Evolutionary conservation across 1,284 basidiomycete genomes (phyloP).

Genomic region (Malassezia pachydermatis): DNA sequence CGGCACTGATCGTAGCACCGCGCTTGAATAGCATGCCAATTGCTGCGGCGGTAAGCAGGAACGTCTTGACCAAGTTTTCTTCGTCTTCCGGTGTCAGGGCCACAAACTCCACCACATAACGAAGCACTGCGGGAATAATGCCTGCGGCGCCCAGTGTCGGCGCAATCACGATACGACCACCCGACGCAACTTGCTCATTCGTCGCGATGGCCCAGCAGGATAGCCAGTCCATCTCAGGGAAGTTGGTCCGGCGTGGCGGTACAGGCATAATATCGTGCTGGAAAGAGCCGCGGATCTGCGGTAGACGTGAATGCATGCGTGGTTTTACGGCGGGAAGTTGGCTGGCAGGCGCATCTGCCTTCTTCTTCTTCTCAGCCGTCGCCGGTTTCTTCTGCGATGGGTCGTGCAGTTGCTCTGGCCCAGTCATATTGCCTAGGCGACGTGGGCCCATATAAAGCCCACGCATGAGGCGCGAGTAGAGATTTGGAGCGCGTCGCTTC

Average conservation of each 20-base stretch:
- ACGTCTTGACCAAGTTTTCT: conserved; percentile 73
- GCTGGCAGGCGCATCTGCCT: neutral
- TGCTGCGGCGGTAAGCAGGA: conserved; percentile 70
- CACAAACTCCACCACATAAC: conserved; percentile 80
- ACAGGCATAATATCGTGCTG: conserved; percentile 62
- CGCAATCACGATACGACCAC: conserved; percentile 84
- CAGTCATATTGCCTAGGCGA: conserved; percentile 1
- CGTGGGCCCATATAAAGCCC: conserved; percentile 53
- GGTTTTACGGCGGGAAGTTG: conserved; percentile 1
- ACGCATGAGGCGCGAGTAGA: conserved; percentile 69
- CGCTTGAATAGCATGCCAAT: conserved; percentile 95
- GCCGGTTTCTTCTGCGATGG: neutral
- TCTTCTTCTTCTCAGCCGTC: neutral
- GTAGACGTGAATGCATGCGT: conserved; percentile 10
- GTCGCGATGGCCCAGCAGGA: conserved; percentile 50
- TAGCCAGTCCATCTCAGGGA: conserved; percentile 87
- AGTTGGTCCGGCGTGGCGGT: conserved; percentile 61
- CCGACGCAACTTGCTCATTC: conserved; percentile 71
- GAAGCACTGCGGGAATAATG: conserved; percentile 74
- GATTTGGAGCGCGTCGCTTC: conserved; percentile 29
- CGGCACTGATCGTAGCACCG: conserved; percentile 88
- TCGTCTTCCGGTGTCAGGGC: conserved; percentile 62
- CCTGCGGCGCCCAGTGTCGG: conserved; percentile 69
- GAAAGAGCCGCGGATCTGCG: conserved; percentile 61
- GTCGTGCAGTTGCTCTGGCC: neutral